These are phyloP conservation scores for Entoloma clypeatum DNA, from an alignment of 1,284 basidiomycete genomes.

Conservation along the genomic window DNA sequence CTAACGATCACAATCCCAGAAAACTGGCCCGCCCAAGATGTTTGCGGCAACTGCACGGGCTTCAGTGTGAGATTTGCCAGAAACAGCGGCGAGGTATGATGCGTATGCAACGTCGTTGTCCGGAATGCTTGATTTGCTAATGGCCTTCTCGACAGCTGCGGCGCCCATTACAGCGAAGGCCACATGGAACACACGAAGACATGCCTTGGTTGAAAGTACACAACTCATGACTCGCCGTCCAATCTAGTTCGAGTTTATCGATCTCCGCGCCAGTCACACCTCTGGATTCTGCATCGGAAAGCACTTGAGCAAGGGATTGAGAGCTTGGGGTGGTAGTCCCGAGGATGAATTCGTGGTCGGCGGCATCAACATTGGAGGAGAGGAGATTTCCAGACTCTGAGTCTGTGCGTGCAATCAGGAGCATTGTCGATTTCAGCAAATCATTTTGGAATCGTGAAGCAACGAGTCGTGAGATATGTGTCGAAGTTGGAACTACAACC, in stretches of 20 bases:
- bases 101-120: constrained; percentile 58
- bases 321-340: constrained; percentile 58
- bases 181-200: constrained; percentile 14
- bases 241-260: constrained; percentile 73
- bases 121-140: constrained; percentile 43
- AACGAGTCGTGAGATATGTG: constrained; percentile 81
- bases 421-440: constrained; percentile 82
- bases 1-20: constrained; percentile 87
- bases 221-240: constrained; percentile 71
- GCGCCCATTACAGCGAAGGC: constrained; percentile 6
- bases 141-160: constrained; percentile 59
- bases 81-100: constrained; percentile 55
- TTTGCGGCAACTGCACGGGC: constrained; percentile 72
- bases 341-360: constrained; percentile 77
- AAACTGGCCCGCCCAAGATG: constrained; percentile 65
- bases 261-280: constrained; percentile 71
- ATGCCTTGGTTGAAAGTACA: constrained; percentile 83
- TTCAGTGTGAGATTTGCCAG: constrained; percentile 72
- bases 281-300: constrained; percentile 69
- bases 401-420: constrained; percentile 89
- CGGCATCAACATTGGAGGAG: constrained; percentile 77
- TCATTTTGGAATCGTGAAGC: constrained; percentile 87
- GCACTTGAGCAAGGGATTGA: constrained; percentile 68
- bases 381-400: constrained; percentile 88
- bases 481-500: constrained; percentile 85